phyloP scores from a whole-genome alignment of 768 basidiomycete genomes.

The Leucosporidium scottii region DNA sequence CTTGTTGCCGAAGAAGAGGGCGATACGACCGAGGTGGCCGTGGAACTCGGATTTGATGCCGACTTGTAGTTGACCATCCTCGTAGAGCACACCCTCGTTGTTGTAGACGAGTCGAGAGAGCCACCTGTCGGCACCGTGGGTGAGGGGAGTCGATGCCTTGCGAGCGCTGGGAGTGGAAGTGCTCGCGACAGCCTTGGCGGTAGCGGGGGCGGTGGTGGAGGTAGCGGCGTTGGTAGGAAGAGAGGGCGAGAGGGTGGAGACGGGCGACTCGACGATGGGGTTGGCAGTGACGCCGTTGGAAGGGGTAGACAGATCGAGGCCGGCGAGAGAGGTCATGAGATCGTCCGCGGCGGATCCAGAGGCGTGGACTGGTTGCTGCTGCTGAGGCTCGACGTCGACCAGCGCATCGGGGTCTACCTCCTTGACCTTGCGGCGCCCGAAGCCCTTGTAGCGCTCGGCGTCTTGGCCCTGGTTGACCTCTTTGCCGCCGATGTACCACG shows the following conservation, averaged over 20 bases:
- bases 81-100: constrained; percentile 84
- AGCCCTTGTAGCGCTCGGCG: constrained; percentile 50
- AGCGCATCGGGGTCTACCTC: constrained; percentile 31
- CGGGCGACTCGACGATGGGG: constrained; percentile 37
- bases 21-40: constrained; percentile 84
- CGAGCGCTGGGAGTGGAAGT: constrained; percentile 21
- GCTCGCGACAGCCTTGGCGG: constrained; percentile 13
- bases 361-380: constrained; percentile 19
- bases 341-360: constrained; percentile 47
- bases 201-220: constrained; percentile 1
- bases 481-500: constrained; percentile 92
- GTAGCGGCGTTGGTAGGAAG: not conserved
- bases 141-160: constrained; percentile 18
- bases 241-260: constrained; percentile 28
- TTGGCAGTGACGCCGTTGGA: constrained; percentile 24
- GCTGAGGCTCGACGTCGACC: constrained; percentile 3
- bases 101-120: constrained; percentile 54
- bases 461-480: constrained; percentile 78
- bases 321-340: constrained; percentile 67
- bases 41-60: constrained; percentile 96
- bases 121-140: constrained; percentile 35
- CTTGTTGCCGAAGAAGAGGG: constrained; percentile 95
- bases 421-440: constrained; percentile 45
- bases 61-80: constrained; percentile 90
- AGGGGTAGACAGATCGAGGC: constrained; percentile 60